These are phyloP conservation scores for Nicotiana paniculata DNA, from an alignment of 257 asterid species.

Conservation along the genomic window DNA sequence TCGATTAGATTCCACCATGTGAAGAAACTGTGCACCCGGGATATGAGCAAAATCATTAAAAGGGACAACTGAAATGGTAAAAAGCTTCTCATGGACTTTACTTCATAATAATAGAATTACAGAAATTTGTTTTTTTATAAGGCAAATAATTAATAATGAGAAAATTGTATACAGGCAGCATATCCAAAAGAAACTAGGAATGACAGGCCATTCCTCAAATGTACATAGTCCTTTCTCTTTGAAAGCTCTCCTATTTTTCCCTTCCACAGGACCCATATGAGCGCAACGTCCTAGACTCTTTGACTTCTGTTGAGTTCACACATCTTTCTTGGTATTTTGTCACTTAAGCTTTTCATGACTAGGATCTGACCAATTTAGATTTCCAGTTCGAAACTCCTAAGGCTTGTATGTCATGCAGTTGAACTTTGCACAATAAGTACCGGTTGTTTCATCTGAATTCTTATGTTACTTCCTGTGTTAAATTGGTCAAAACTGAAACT, in stretches of 20 bases:
- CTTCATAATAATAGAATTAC: neutral
- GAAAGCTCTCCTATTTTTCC: too few species aligned
- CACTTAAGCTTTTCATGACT: neutral
- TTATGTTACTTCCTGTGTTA: neutral
- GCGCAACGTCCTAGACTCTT: too few species aligned
- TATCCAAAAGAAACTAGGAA: neutral
- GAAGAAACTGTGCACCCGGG: neutral
- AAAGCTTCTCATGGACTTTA: neutral
- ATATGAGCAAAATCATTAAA: neutral
- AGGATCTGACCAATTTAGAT: neutral
- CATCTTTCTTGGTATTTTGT: neutral
- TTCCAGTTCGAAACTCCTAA: neutral
- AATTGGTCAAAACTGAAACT: neutral
- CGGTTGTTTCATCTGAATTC: neutral
- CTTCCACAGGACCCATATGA: too few species aligned
- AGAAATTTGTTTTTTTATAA: neutral
- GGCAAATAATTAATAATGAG: neutral
- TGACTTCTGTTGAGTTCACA: too few species aligned
- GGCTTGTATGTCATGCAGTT: neutral
- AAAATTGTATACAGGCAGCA: neutral
- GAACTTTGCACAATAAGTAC: neutral
- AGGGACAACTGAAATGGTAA: neutral
- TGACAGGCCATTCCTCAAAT: too few species aligned
- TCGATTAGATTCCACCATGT: neutral
- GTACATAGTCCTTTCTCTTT: too few species aligned